Base-by-base conservation (phyloP, 345 rosid genomes). In the Bruguiera parviflora region DNA sequence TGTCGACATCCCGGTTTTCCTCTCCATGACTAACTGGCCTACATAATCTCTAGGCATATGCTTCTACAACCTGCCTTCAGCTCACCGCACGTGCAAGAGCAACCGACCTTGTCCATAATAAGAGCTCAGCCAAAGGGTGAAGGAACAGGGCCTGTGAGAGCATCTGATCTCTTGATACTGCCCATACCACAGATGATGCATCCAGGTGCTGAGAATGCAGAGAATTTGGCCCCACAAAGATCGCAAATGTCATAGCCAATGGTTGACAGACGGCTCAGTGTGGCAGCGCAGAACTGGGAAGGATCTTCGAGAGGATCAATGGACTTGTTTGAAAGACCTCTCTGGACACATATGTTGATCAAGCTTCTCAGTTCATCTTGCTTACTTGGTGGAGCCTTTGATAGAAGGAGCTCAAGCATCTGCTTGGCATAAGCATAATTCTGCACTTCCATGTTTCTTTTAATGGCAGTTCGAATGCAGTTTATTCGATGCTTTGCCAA, bases 111-210 rank as follows among this genome's bases (percentile, higher is more conserved):
- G 13, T 18, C 22, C 4, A 66, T 31, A 43, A 6, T 4, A 5
- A 60, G 57, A 63, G 21, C 75, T 85, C 78, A 95, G 82, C 98
- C 98, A 8, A 95, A 92, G 8, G 98, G 99, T 19, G 98, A 82
- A 64, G 96, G 79, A 47, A 83, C 90, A 9, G 92, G 88, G 47
- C 90, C 99, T 20, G 89, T 75, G 20, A 89, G 77, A 20, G 97
- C 96, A 71, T 95, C 99, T 31, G 99, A 95, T 59, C 99, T 82
- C 80, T 90, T 89, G 37, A 95, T 88, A 61, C 90, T 87, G 78
- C 99, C 99, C 99, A 95, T 92, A 58, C 99, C 99, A 66, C 99
- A 95, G 25, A 90, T 90, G 56, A 95, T 86, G 86, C 99, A 95
- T 53, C 96, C 99, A 7, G 98, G 96, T 0, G 98, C 46, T 3